A percentile compares a stretch with the other conserved stretches of the same genome.
Conservation (phyloP, 1,284 basidiomycete species). For the Exobasidium rhododendri region DNA sequence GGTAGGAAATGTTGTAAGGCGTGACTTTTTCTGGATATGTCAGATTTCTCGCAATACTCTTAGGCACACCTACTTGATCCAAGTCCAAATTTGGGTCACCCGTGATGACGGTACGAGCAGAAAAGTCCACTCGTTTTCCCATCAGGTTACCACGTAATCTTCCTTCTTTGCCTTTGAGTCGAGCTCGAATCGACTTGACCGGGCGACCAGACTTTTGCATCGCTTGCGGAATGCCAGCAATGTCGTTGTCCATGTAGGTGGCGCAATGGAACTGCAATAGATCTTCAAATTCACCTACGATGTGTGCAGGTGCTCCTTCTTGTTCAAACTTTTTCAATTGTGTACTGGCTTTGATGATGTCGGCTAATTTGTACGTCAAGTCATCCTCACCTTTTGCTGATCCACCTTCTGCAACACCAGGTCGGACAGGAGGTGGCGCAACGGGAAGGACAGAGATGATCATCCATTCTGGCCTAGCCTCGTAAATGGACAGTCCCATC, state of each 20-base stretch:
- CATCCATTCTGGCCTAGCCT: slow-evolving; percentile 99
- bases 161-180: slow-evolving; percentile 98
- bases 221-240: slow-evolving; percentile 95
- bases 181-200: slow-evolving; percentile 95
- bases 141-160: slow-evolving; percentile 96
- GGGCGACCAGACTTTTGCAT: slow-evolving; percentile 96
- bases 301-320: slow-evolving; percentile 93
- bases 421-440: slow-evolving; percentile 94
- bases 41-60: slow-evolving; percentile 92
- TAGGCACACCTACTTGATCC: slow-evolving; percentile 97
- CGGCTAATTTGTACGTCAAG: slow-evolving; percentile 95
- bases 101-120: slow-evolving; percentile 97
- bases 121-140: slow-evolving; percentile 99
- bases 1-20: slow-evolving; percentile 90
- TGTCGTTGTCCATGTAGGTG: slow-evolving; percentile 99
- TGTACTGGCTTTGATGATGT: slow-evolving; percentile 92
- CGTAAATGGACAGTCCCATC: slow-evolving; percentile 89
- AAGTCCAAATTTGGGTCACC: slow-evolving; percentile 96
- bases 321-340: slow-evolving; percentile 89
- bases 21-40: slow-evolving; percentile 98
- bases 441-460: slow-evolving; percentile 96
- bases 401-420: slow-evolving; percentile 94
- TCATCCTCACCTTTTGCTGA: slow-evolving; percentile 96
- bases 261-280: slow-evolving; percentile 91
- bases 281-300: slow-evolving; percentile 94